phyloP scores from a whole-genome alignment of 352 stramenopile genomes.

The Bremia lactucae region DNA sequence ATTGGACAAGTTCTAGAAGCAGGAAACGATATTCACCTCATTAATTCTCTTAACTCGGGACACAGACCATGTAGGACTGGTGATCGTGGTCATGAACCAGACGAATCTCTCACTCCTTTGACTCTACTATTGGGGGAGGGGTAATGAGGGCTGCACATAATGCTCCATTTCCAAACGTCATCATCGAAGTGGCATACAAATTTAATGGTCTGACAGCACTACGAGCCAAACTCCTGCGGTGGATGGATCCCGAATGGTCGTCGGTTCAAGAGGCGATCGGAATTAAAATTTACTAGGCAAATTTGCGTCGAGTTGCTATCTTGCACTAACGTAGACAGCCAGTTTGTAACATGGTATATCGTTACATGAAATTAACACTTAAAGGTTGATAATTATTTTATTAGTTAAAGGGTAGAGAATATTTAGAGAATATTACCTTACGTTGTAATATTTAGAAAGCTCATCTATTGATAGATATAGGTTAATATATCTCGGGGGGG shows the following conservation, averaged over 20 bases:
- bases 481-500: too few relatives aligned
- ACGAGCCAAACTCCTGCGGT: not conserved
- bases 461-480: too few relatives aligned
- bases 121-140: not conserved
- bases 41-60: not conserved
- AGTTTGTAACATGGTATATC: not conserved
- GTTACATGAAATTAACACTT: too few relatives aligned
- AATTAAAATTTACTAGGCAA: not conserved
- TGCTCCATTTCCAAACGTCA: not conserved
- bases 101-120: not conserved
- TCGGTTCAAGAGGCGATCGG: not conserved
- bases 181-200: constrained; percentile 1
- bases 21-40: not conserved
- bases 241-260: not conserved
- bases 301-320: not conserved
- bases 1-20: not conserved
- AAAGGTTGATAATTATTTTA: too few relatives aligned
- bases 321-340: not conserved
- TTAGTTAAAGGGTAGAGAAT: too few relatives aligned
- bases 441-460: too few relatives aligned
- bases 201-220: not conserved
- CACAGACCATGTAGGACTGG: not conserved
- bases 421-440: too few relatives aligned
- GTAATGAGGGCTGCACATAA: not conserved
- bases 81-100: not conserved